phyloP scores from a whole-genome alignment of 2,329 filamentous ascomycete species.

The Dothistroma pini region DNA sequence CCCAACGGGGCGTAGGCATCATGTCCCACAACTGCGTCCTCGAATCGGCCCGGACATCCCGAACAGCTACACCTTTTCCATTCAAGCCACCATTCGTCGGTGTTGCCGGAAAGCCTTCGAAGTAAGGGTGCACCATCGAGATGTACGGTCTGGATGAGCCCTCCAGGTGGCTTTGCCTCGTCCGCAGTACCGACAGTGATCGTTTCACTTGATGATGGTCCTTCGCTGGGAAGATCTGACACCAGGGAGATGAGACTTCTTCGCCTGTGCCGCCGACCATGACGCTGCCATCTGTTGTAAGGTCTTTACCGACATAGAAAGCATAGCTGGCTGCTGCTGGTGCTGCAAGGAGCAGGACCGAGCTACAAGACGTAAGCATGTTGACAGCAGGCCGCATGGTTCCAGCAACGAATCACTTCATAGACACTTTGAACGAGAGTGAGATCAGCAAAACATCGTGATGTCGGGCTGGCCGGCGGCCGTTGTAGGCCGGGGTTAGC shows the following conservation, averaged over 20 bases:
- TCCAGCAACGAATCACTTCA: too few species aligned
- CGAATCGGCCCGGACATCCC: conserved; percentile 43
- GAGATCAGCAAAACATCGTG: not conserved
- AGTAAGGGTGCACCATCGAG: conserved; percentile 40
- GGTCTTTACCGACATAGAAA: conserved; percentile 47
- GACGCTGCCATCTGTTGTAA: conserved; percentile 44
- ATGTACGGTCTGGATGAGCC: conserved; percentile 35
- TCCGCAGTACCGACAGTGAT: conserved; percentile 44
- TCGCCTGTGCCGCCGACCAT: conserved; percentile 48
- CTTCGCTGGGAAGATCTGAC: conserved; percentile 44
- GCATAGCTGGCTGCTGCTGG: conserved; percentile 41
- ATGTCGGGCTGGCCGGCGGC: not conserved
- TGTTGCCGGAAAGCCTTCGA: conserved; percentile 43
- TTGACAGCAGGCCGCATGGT: not conserved
- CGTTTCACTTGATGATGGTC: conserved; percentile 43
- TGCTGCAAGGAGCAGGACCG: not conserved
- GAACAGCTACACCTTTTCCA: conserved; percentile 41
- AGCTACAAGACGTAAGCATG: not conserved
- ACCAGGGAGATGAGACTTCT: conserved; percentile 48
- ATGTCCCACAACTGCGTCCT: conserved; percentile 40
- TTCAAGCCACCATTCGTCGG: conserved; percentile 46
- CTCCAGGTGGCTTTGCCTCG: conserved; percentile 38
- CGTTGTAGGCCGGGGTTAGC: not conserved
- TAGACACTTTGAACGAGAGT: not conserved
- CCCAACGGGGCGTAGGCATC: conserved; percentile 43